A percentile compares a stretch with the other conserved stretches of the same genome.
Conservation (phyloP, 306 rosid species). For the Cucurbita ficifolia region DNA sequence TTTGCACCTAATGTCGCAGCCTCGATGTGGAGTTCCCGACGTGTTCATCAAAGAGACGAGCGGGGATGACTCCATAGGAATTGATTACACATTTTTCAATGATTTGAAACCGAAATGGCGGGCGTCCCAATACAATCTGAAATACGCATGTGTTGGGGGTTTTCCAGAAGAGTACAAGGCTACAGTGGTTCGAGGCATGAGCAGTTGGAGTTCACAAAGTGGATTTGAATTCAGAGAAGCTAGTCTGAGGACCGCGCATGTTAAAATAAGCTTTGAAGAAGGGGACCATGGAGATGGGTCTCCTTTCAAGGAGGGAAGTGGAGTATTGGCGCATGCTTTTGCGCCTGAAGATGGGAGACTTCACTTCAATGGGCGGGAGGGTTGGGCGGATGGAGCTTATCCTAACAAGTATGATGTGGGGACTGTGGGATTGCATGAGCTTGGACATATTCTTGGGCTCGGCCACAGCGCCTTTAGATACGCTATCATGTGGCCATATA, state of each 20-base stretch:
- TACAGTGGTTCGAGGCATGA: neutral
- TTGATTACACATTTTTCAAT: neutral
- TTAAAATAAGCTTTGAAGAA: neutral
- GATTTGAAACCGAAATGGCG: neutral
- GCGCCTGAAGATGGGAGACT: neutral
- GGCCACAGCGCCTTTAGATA: neutral
- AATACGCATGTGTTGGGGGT: neutral
- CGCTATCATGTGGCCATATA: neutral
- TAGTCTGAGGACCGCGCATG: neutral
- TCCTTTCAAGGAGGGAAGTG: neutral
- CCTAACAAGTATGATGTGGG: neutral
- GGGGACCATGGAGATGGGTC: neutral
- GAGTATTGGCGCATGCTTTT: neutral
- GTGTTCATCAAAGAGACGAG: neutral
- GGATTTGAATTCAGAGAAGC: neutral
- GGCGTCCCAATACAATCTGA: neutral
- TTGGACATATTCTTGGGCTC: neutral
- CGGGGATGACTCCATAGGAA: neutral
- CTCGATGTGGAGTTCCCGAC: constrained; percentile 34
- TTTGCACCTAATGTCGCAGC: constrained; percentile 9
- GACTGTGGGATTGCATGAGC: neutral
- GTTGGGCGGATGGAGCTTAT: neutral
- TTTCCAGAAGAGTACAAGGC: neutral
- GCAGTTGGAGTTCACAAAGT: neutral
- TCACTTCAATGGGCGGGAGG: neutral